Evolutionary conservation across 768 basidiomycete genomes (phyloP), one percentile per base, ranked within the genome.

Genomic region (Amanita molliuscula): DNA sequence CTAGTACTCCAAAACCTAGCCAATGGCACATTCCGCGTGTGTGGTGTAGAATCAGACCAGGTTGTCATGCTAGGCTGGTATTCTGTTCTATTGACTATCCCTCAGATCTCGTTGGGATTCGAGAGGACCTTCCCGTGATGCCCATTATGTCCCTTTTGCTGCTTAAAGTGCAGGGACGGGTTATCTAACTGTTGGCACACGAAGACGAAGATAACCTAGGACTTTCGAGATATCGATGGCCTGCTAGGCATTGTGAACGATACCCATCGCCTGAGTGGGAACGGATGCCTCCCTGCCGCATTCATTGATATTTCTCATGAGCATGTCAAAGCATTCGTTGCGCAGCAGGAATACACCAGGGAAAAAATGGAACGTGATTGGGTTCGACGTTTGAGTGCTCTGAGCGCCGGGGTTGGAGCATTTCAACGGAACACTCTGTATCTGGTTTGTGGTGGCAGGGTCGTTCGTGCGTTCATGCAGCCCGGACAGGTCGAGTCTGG

Each of bases 101-200:
- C 55, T 8, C 11, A 35, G 1, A 53, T 6, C 23, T 50, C 16
- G 23, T 54, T 51, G 26, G 11, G 13, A 33, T 36, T 16, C 41
- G 6, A n/a, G 36, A 44, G 18, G 34, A 47, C 47, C 48, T 58
- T 5, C 48, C 52, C 1, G 44, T 49, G 29, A 46, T 54, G 38
- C 58, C 58, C 2, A 45, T 56, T 10, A 28, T 43, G 6, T 40
- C 47, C 0, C 51, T 58, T 10, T 47, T 59, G 1, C 35, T 56
- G 23, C 45, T 58, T 4, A 59, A 59, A 41, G 50, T 58, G 7
- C 50, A 55, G 8, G 57, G 55, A 16, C 56, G 58, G 58, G 21
- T 11, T 15, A 53, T 56, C 23, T 55, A 59, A 33, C 1, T 28
- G 47, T 2, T 20, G 36, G n/a, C 16, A 48, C 11, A 21, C 54